phyloP scores from a whole-genome alignment of 2,329 filamentous ascomycete genomes.

The Exophiala calicioides region DNA sequence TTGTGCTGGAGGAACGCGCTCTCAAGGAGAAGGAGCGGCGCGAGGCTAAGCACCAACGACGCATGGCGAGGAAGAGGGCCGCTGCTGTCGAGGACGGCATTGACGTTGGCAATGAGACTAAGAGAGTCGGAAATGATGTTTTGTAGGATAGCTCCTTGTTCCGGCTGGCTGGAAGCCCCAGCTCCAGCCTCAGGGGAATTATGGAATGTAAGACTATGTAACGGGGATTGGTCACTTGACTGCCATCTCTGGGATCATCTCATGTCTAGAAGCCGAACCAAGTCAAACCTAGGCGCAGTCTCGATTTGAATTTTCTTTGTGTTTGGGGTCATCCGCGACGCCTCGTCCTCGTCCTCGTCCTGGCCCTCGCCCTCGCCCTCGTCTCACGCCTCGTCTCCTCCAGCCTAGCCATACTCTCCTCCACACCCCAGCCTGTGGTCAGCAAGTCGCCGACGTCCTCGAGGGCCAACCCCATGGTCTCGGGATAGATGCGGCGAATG shows the following conservation, averaged over 20 bases:
- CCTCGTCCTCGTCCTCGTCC: background rate
- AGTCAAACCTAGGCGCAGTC: too few species aligned
- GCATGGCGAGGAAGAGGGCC: constrained; percentile 20
- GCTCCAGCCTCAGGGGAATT: too few species aligned
- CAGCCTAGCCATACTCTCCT: constrained; percentile 43
- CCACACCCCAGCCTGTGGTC: constrained; percentile 71
- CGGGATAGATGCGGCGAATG: constrained; percentile 77
- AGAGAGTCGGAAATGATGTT: background rate
- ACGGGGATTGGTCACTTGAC: too few species aligned
- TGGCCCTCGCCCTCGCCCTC: too few species aligned
- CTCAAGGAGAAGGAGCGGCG: constrained; percentile 23
- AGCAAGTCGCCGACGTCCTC: constrained; percentile 77
- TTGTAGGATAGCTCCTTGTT: background rate
- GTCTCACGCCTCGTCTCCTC: too few species aligned
- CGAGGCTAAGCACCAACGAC: constrained; percentile 17
- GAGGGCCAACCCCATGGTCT: constrained; percentile 77
- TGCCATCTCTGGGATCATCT: too few species aligned
- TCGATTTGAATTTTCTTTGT: too few species aligned
- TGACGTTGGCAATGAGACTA: too few species aligned
- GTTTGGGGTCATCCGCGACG: background rate
- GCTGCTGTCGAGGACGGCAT: background rate
- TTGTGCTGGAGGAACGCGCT: constrained; percentile 22
- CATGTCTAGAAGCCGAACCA: background rate
- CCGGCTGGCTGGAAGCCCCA: too few species aligned
- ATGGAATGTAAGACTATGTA: too few species aligned